Percentiles rank a stretch among this genome's conserved stretches.
These are phyloP conservation scores for Phytophthora pinifolia DNA, from an alignment of 352 stramenopile species.

Conservation along the genomic window DNA sequence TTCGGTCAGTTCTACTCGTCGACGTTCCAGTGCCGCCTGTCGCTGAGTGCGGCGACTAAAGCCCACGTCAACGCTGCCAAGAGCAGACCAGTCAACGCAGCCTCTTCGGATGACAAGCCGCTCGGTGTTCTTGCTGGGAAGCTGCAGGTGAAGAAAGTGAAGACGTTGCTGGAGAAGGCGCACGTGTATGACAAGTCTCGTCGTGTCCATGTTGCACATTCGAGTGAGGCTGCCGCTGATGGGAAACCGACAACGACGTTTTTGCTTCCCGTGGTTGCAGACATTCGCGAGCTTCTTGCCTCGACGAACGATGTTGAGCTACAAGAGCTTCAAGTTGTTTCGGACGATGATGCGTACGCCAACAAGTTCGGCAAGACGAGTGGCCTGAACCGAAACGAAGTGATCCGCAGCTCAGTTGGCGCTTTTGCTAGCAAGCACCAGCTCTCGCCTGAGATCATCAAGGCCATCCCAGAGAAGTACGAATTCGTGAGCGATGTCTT, in stretches of 20 bases:
- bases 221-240: constrained; percentile 11
- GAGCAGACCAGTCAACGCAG: constrained; percentile 8
- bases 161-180: constrained; percentile 64
- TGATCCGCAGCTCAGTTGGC: constrained; percentile 58
- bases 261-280: constrained; percentile 55
- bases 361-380: constrained; percentile 80
- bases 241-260: constrained; percentile 39
- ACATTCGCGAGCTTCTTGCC: constrained; percentile 33
- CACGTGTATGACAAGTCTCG: constrained; percentile 81
- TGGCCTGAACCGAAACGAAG: constrained; percentile 72
- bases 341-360: constrained; percentile 59
- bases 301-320: constrained; percentile 35
- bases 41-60: constrained; percentile 18
- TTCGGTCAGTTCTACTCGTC: constrained; percentile 84
- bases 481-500: constrained; percentile 82
- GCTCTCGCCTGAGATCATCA: constrained; percentile 35
- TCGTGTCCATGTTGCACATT: constrained; percentile 49
- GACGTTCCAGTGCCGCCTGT: constrained; percentile 53
- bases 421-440: constrained; percentile 52
- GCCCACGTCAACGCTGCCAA: not conserved
- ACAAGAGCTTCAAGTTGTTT: constrained; percentile 37
- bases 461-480: constrained; percentile 60
- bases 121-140: constrained; percentile 61
- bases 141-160: constrained; percentile 72
- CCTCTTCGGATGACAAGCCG: constrained; percentile 20